phyloP scores from a whole-genome alignment of 208 protist species.

The Wallacemonas sp. region DNA sequence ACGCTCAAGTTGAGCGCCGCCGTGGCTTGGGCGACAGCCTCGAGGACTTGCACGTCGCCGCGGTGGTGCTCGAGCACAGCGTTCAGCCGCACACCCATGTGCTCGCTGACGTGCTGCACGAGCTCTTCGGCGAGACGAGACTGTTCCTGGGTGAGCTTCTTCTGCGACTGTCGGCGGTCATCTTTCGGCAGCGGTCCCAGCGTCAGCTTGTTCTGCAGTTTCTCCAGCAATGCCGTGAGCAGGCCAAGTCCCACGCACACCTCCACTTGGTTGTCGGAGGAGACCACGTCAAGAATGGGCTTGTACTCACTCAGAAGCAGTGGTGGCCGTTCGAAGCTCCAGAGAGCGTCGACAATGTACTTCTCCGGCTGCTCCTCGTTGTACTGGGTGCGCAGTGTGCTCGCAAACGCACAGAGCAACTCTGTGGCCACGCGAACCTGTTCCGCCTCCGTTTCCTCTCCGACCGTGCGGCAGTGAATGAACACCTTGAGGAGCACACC shows the following conservation, averaged over 20 bases:
- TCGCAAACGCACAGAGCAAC: conserved; percentile 72
- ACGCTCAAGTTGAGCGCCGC: conserved; percentile 50
- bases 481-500: conserved; percentile 85
- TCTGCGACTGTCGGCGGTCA: conserved; percentile 30
- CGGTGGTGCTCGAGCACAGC: conserved; percentile 52
- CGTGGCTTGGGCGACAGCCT: conserved; percentile 38
- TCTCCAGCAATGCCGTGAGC: conserved; percentile 56
- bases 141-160: conserved; percentile 3
- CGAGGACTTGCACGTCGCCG: conserved; percentile 45
- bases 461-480: conserved; percentile 68
- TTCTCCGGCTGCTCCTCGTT: conserved; percentile 76
- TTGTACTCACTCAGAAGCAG: conserved; percentile 57
- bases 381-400: conserved; percentile 70
- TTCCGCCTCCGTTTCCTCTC: conserved; percentile 48
- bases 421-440: conserved; percentile 53
- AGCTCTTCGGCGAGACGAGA: conserved; percentile 20
- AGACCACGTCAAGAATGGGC: conserved; percentile 40
- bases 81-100: conserved; percentile 41
- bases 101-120: conserved; percentile 38
- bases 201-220: conserved; percentile 38
- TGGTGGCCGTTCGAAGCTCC: conserved; percentile 46
- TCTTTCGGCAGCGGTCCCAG: conserved; percentile 67
- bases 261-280: conserved; percentile 44
- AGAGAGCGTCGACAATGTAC: conserved; percentile 88
- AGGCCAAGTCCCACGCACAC: conserved; percentile 51